Conservation (phyloP, 805 yeast species). For the Candida khao-thaluensis region DNA sequence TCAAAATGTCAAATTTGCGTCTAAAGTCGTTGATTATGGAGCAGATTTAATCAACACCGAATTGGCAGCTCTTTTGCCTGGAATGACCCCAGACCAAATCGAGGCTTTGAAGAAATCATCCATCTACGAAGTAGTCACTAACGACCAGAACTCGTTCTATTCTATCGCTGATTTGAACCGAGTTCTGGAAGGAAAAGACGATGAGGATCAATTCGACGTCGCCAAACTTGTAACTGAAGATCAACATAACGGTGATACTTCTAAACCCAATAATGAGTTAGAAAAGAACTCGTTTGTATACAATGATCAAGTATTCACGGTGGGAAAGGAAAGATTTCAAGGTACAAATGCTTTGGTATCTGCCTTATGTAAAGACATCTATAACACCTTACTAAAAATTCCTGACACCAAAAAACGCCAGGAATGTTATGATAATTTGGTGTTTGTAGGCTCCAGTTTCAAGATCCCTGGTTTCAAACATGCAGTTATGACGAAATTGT, state of each 20-base stretch:
- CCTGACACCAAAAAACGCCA: slow-evolving; percentile 71
- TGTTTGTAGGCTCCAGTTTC: slow-evolving; percentile 76
- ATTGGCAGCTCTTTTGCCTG: slow-evolving; percentile 56
- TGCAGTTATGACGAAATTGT: slow-evolving; percentile 58
- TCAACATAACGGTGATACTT: slow-evolving; percentile 14
- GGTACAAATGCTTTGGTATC: slow-evolving; percentile 67
- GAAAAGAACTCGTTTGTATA: slow-evolving; percentile 74
- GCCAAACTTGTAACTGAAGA: slow-evolving; percentile 80
- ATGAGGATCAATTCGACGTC: slow-evolving; percentile 74
- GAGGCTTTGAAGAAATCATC: slow-evolving; percentile 72
- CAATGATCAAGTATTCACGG: slow-evolving; percentile 47
- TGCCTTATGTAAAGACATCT: slow-evolving; percentile 53
- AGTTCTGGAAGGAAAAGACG: slow-evolving; percentile 22
- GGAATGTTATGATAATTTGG: slow-evolving; percentile 80
- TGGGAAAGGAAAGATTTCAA: slow-evolving; percentile 89
- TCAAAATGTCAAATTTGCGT: slow-evolving; percentile 57
- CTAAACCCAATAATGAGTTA: slow-evolving; percentile 60
- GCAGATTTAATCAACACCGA: slow-evolving; percentile 60
- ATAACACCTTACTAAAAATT: slow-evolving; percentile 51
- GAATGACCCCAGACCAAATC: slow-evolving; percentile 55
- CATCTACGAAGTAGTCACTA: slow-evolving; percentile 77
- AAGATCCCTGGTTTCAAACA: slow-evolving; percentile 75
- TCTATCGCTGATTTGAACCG: slow-evolving; percentile 50
- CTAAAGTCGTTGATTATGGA: slow-evolving; percentile 53
- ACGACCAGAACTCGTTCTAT: slow-evolving; percentile 64